phyloP scores from a whole-genome alignment of 139 green algal species.

The Tetraselmis chui region DNA sequence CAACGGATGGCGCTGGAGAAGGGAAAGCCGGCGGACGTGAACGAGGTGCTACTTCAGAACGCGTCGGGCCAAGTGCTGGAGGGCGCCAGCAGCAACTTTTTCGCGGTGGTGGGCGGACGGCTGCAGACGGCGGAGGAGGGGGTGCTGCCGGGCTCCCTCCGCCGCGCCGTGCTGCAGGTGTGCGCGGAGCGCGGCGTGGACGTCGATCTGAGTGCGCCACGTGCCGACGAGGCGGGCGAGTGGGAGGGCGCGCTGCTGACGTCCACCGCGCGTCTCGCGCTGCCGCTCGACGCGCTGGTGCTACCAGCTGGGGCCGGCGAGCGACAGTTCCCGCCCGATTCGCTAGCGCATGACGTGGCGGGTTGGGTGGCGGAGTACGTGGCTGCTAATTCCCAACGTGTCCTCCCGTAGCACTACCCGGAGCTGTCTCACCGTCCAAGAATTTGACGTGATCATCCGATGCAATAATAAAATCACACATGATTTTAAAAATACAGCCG shows the following conservation, averaged over 20 bases:
- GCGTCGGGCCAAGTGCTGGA: constrained; percentile 31
- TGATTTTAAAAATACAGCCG: too few relatives aligned
- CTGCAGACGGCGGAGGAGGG: constrained; percentile 48
- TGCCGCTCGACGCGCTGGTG: constrained; percentile 40
- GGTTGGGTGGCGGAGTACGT: background rate
- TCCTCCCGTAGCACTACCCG: background rate
- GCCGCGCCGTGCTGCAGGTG: constrained; percentile 42
- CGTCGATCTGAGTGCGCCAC: constrained; percentile 32
- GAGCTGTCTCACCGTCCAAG: too few relatives aligned
- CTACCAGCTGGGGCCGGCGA: background rate
- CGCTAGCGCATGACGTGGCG: background rate
- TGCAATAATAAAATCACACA: too few relatives aligned
- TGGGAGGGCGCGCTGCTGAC: constrained; percentile 57
- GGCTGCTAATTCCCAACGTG: background rate
- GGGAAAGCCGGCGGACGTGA: constrained; percentile 19
- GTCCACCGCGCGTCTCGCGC: constrained; percentile 49
- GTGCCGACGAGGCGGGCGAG: constrained; percentile 24
- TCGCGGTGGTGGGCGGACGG: constrained; percentile 34
- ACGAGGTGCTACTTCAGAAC: constrained; percentile 26
- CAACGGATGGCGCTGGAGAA: constrained; percentile 36
- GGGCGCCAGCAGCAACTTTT: constrained; percentile 52
- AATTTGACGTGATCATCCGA: too few relatives aligned
- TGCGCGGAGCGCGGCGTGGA: constrained; percentile 33
- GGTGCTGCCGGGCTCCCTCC: constrained; percentile 45
- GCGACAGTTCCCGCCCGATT: background rate